A percentile compares a stretch with the other conserved stretches of the same genome.
Conservation (phyloP, 495 filamentous ascomycete genomes). For the Tetracladium setigerum region DNA sequence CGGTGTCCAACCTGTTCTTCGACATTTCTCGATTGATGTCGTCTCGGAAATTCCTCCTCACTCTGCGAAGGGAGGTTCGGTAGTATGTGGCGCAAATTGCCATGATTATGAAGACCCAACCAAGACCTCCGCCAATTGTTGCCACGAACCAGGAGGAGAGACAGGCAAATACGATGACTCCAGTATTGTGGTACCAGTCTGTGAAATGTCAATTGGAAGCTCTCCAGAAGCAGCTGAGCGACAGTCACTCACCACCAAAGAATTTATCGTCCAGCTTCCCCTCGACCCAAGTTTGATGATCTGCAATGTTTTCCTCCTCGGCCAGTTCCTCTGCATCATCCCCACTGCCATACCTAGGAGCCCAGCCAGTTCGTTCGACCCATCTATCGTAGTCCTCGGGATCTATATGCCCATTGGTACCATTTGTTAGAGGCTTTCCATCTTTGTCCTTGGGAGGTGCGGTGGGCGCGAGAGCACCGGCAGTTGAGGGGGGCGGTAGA, state of each 20-base stretch:
- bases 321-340: conserved; percentile 35
- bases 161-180: conserved; percentile 85
- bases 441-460: conserved; percentile 31
- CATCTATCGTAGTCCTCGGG: conserved; percentile 54
- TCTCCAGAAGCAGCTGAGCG: background rate
- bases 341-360: conserved; percentile 63
- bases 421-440: conserved; percentile 36
- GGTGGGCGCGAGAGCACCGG: conserved; percentile 50
- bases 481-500: conserved; percentile 66
- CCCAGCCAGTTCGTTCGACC: conserved; percentile 76
- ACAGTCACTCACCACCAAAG: conserved; percentile 62
- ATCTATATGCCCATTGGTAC: conserved; percentile 29
- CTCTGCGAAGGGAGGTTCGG: conserved; percentile 85
- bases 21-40: conserved; percentile 90
- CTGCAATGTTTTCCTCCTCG: conserved; percentile 60
- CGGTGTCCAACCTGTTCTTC: conserved; percentile 81
- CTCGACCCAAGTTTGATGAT: conserved; percentile 86
- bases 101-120: conserved; percentile 91
- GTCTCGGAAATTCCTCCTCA: conserved; percentile 93
- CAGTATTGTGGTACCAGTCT: conserved; percentile 99
- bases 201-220: conserved; percentile 14
- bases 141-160: conserved; percentile 86
- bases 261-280: conserved; percentile 79
- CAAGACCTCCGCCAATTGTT: conserved; percentile 81
- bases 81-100: conserved; percentile 91